These are phyloP conservation scores for Aspergillus intermedius DNA, from an alignment of 2,329 filamentous ascomycete species.

Conservation along the genomic window DNA sequence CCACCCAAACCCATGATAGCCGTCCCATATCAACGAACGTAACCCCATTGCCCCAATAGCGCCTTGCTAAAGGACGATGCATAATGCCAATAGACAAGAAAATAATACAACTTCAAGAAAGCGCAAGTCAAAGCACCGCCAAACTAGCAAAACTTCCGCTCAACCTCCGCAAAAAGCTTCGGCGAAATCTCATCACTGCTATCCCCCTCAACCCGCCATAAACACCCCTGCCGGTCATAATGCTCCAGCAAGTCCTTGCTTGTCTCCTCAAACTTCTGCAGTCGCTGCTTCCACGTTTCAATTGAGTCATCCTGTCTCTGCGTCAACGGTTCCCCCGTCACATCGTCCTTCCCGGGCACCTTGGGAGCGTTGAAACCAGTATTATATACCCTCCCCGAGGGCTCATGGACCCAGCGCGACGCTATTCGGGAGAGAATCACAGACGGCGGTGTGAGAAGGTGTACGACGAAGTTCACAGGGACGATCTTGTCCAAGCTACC, in stretches of 20 bases:
- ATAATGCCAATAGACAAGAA: slow-evolving; percentile 4
- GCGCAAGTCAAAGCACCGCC: neutral
- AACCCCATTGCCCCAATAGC: slow-evolving; percentile 1
- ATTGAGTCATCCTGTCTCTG: slow-evolving; percentile 81
- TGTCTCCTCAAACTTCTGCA: slow-evolving; percentile 79
- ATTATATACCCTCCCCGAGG: slow-evolving; percentile 91
- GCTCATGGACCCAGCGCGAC: slow-evolving; percentile 87
- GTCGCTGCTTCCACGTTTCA: slow-evolving; percentile 72
- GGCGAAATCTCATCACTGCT: slow-evolving; percentile 94
- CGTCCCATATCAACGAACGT: neutral
- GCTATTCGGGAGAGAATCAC: slow-evolving; percentile 87
- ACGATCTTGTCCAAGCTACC: slow-evolving; percentile 69
- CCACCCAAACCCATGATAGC: too few species aligned
- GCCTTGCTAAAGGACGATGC: slow-evolving; percentile 4
- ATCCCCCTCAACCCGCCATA: slow-evolving; percentile 81
- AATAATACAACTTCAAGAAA: neutral
- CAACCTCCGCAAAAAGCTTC: slow-evolving; percentile 77
- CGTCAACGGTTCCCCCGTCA: slow-evolving; percentile 80
- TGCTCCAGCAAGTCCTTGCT: slow-evolving; percentile 80
- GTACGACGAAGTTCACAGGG: slow-evolving; percentile 91
- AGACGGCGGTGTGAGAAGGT: slow-evolving; percentile 73
- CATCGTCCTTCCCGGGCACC: slow-evolving; percentile 72
- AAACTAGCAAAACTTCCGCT: slow-evolving; percentile 58
- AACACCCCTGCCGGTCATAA: slow-evolving; percentile 74
- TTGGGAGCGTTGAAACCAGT: slow-evolving; percentile 84